Base-by-base conservation (phyloP, 2,329 filamentous ascomycete genomes). In the Tolypocladium nubicola region DNA sequence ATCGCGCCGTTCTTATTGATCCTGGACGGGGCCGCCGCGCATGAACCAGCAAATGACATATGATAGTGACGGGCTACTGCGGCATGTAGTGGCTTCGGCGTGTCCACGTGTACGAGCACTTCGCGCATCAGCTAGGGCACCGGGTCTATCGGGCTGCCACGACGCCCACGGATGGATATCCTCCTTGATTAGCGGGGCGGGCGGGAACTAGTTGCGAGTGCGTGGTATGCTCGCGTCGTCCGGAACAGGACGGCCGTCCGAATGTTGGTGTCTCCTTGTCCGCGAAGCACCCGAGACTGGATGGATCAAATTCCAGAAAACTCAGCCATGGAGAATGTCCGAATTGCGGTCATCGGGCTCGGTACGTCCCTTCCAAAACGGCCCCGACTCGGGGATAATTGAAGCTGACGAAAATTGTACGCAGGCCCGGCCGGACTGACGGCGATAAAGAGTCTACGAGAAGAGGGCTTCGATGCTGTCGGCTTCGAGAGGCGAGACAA, bases 401-500 rank as follows among this genome's bases (percentile, higher is more conserved):
- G 11, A 35, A 30, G 37, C 37, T 52, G 5, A 43, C 16, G 6
- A 19, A 2, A 38, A 30, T 19, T 14, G 13, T 4, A 14, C 1
- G 8, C 16, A 59, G 57, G 55, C 5, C 53, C 57, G 4, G 53
- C 54, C 53, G 49, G 14, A n/a, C 57, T 63, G 45, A 59, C 53
- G 23, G 45, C 38, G 16, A 30, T 57, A 19, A 79, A 78, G 63
- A 73, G 73, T 41, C 60, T 78, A 21, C 61, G 70, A 2, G 75
- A 78, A 57, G 74, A 75, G 63, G 74, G 75, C 10, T 78, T 76
- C 55, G 63, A 76, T 11, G 75, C 71, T 6, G 68, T 70, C 1
- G 75, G 70, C 2, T 78, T 77, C 52, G 76, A 79, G 53, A 66
- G 70, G 35, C 73, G 72, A 56, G 58, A 63, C 50, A 71, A 70